A percentile compares a stretch with the other conserved stretches of the same genome.
Conservation (phyloP, 2,329 filamentous ascomycete species). For the Aspergillus pseudoglaucus region DNA sequence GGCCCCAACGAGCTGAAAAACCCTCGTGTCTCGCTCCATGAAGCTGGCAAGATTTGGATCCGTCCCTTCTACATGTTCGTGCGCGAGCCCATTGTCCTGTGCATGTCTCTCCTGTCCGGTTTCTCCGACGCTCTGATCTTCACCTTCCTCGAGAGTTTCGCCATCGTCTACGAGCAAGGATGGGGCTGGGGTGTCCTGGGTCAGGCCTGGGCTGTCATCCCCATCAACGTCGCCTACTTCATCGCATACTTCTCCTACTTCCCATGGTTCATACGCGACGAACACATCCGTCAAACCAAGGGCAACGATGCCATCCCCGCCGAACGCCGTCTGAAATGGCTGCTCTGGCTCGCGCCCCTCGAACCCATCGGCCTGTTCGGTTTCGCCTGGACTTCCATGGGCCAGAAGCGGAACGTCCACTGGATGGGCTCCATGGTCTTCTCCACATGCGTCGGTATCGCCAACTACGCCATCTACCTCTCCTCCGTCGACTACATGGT, state of each 20-base stretch:
- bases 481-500: conserved; percentile 72
- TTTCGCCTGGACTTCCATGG: conserved; percentile 61
- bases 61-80: conserved; percentile 66
- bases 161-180: conserved; percentile 46
- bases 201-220: conserved; percentile 57
- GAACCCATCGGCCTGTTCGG: conserved; percentile 62
- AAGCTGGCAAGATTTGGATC: conserved; percentile 42
- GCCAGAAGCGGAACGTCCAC: conserved; percentile 52
- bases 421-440: conserved; percentile 66
- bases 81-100: conserved; percentile 65
- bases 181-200: conserved; percentile 56
- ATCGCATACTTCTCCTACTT: conserved; percentile 53
- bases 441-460: conserved; percentile 59
- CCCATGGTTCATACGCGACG: conserved; percentile 41
- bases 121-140: conserved; percentile 68
- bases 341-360: conserved; percentile 56
- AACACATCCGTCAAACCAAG: conserved; percentile 32
- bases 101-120: conserved; percentile 61
- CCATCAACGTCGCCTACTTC: conserved; percentile 61
- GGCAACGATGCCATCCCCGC: conserved; percentile 48
- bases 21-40: conserved; percentile 41
- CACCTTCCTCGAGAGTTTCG: conserved; percentile 55
- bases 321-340: conserved; percentile 61
- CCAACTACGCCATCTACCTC: conserved; percentile 67
- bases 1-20: conserved; percentile 51